Percentiles rank a stretch among this genome's conserved stretches.
These are phyloP conservation scores for Schizochytrium sp. DNA, from an alignment of 108 stramenopile species.

Conservation along the genomic window DNA sequence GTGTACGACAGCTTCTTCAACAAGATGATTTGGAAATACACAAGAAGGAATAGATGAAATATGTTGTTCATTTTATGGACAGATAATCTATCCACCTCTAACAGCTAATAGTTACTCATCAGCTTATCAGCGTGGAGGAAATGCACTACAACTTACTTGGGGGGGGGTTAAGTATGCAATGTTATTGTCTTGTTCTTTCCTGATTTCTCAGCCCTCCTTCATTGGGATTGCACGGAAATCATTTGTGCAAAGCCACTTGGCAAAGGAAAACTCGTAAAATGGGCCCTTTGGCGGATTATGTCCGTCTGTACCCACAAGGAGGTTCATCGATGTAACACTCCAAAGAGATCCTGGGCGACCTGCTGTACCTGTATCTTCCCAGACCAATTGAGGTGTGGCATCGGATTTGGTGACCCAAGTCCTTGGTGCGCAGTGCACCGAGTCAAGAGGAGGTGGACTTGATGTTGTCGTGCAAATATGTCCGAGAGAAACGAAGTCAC, in stretches of 20 bases:
- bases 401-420: constrained; percentile 31
- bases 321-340: constrained; percentile 45
- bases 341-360: constrained; percentile 52
- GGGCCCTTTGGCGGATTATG: constrained; percentile 52
- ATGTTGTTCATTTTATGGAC: no score
- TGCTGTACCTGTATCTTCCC: constrained; percentile 50
- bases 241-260: constrained; percentile 50
- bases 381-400: constrained; percentile 36
- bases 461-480: constrained; percentile 40
- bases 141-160: no score
- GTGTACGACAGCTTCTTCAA: no score
- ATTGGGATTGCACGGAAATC: constrained; percentile 54
- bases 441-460: constrained; percentile 23
- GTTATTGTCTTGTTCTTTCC: no score
- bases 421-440: constrained; percentile 41
- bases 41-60: no score
- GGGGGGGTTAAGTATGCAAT: no score
- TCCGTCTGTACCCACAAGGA: constrained; percentile 49
- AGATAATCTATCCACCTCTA: no score
- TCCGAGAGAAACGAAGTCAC: constrained; percentile 47
- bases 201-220: not conserved
- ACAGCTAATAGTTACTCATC: no score
- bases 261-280: constrained; percentile 51
- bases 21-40: no score
- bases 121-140: no score